A percentile compares a stretch with the other conserved stretches of the same genome.
Evolutionary conservation across 2,329 filamentous ascomycete species (phyloP).

Genomic region (Exutisphaerella laricina): DNA sequence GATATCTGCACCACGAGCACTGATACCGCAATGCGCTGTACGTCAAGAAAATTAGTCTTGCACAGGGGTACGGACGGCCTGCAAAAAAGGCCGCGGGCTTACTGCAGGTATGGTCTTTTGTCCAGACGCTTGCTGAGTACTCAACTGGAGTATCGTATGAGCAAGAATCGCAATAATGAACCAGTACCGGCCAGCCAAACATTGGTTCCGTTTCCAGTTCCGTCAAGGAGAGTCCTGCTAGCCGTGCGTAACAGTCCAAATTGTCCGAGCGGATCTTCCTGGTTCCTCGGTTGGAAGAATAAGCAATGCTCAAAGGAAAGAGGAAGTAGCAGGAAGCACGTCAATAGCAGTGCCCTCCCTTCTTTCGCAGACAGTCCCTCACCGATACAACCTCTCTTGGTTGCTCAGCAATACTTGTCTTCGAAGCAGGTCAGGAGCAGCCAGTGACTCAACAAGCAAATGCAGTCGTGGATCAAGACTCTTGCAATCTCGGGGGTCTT

Average conservation of each 20-base stretch:
- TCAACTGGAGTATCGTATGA: constrained; percentile 34
- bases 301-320: constrained; percentile 13
- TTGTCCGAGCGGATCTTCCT: too few species aligned
- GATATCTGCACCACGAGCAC: constrained; percentile 40
- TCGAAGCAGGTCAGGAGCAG: constrained; percentile 6
- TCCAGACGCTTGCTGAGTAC: constrained; percentile 41
- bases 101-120: constrained; percentile 43
- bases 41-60: constrained; percentile 20
- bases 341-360: constrained; percentile 12
- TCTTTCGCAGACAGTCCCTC: constrained; percentile 14
- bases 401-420: constrained; percentile 19
- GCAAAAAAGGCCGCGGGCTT: constrained; percentile 32
- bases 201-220: too few species aligned
- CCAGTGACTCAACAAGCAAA: constrained; percentile 10
- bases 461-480: constrained; percentile 1
- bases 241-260: too few species aligned
- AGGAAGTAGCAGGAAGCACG: constrained; percentile 8
- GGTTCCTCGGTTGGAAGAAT: too few species aligned
- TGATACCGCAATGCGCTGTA: constrained; percentile 38
- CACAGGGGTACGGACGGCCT: constrained; percentile 15
- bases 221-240: too few species aligned
- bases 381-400: constrained; percentile 25
- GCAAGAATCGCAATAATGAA: constrained; percentile 30
- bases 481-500: constrained; percentile 8
- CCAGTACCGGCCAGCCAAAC: constrained; percentile 26